phyloP scores from a whole-genome alignment of 2,329 filamentous ascomycete species.

The Emergomyces pasteurianus region DNA sequence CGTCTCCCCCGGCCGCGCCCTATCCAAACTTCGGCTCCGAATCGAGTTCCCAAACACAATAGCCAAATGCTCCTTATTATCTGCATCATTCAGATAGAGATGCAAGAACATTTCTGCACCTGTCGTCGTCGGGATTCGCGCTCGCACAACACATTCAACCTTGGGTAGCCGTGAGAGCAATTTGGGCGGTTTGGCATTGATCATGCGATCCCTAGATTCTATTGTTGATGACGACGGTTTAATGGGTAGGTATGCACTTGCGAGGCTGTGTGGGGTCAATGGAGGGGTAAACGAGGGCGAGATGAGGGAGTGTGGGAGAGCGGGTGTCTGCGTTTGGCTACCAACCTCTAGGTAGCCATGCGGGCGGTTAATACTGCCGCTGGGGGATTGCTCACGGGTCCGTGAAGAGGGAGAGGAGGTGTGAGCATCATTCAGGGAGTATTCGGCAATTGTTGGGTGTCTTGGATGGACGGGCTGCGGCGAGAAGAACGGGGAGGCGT shows the following conservation, averaged over 20 bases:
- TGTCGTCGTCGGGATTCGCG: slow-evolving; percentile 81
- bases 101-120: slow-evolving; percentile 97
- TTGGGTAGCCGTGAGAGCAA: slow-evolving; percentile 65
- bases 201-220: slow-evolving; percentile 12
- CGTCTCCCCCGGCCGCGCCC: slow-evolving; percentile 34
- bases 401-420: slow-evolving; percentile 1
- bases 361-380: slow-evolving; percentile 1
- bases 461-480: slow-evolving; percentile 23
- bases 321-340: slow-evolving; percentile 26
- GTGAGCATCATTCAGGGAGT: slow-evolving; percentile 11
- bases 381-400: background rate
- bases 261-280: slow-evolving; percentile 18
- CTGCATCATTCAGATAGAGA: slow-evolving; percentile 81
- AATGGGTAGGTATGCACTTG: slow-evolving; percentile 25
- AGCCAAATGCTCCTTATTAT: slow-evolving; percentile 91
- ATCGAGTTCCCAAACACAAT: slow-evolving; percentile 92
- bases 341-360: slow-evolving; percentile 15
- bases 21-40: slow-evolving; percentile 50
- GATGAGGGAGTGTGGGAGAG: slow-evolving; percentile 40
- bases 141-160: slow-evolving; percentile 89
- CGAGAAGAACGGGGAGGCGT: slow-evolving; percentile 40
- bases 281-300: slow-evolving; percentile 43
- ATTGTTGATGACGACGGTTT: slow-evolving; percentile 18
- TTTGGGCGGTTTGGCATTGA: slow-evolving; percentile 49
- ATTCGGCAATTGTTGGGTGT: slow-evolving; percentile 11